Evolutionary conservation across 352 stramenopile species (phyloP).

Genomic region (Globisporangium orthogonon): DNA sequence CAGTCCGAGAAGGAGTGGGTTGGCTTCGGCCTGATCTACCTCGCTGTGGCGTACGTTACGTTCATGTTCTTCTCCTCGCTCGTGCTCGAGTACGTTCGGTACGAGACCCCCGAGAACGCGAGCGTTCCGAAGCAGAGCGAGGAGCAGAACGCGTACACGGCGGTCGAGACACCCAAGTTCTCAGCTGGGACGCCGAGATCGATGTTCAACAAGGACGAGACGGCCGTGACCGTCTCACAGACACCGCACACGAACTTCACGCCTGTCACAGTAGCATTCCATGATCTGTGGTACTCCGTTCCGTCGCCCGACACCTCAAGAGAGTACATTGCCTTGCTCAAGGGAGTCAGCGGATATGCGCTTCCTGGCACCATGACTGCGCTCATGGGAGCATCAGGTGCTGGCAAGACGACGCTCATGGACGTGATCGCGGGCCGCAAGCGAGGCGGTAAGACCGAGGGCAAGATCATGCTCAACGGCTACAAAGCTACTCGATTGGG

Average conservation of each 20-base stretch:
- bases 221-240: too few relatives aligned
- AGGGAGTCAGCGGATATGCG: background rate
- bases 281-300: background rate
- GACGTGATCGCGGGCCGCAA: background rate
- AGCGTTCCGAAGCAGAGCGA: slow-evolving; percentile 14
- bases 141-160: too few relatives aligned
- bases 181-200: too few relatives aligned
- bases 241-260: too few relatives aligned
- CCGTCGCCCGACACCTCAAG: too few relatives aligned
- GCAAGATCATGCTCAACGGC: background rate
- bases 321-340: background rate
- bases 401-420: background rate
- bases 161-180: too few relatives aligned
- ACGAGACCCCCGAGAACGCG: background rate
- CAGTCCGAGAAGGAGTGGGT: background rate
- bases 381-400: background rate
- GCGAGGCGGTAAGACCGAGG: background rate
- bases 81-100: background rate
- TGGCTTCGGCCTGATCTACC: background rate
- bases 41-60: background rate
- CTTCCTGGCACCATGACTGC: background rate
- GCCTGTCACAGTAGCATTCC: background rate
- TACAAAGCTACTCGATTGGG: background rate
- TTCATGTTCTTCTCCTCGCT: background rate
- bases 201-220: too few relatives aligned